Conservation (phyloP, 306 rosid genomes). For the Arachis hypogaea region DNA sequence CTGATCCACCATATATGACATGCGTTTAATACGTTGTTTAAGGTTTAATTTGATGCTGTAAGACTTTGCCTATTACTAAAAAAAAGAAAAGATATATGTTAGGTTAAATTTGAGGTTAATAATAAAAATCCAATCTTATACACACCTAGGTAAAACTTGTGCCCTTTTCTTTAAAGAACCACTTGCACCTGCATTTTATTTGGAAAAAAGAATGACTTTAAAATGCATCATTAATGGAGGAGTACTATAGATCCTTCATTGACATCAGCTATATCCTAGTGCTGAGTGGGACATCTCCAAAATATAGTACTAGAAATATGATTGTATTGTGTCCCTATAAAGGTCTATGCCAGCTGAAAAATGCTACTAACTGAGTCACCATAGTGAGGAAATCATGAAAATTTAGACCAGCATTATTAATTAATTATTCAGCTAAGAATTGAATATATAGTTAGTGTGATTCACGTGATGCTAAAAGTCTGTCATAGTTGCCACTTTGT, state of each 20-base stretch:
- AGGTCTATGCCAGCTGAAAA: constrained; percentile 35
- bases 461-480: constrained; percentile 29
- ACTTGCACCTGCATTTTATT: no score
- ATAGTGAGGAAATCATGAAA: constrained; percentile 27
- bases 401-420: constrained; percentile 1
- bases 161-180: neutral
- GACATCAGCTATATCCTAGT: neutral
- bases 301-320: neutral
- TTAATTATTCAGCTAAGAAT: constrained; percentile 19
- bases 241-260: neutral
- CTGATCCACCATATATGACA: constrained; percentile 7
- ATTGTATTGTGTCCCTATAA: constrained; percentile 17
- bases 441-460: neutral
- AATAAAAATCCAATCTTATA: neutral
- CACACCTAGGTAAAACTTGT: neutral
- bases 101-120: neutral
- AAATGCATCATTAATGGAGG: constrained; percentile 2
- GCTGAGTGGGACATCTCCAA: constrained; percentile 27
- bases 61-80: no score
- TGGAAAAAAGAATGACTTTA: neutral
- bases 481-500: constrained; percentile 24
- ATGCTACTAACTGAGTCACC: constrained; percentile 11
- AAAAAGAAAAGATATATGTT: no score
- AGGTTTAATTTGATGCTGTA: neutral
- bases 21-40: constrained; percentile 25